These are phyloP conservation scores for Craspedostauros australis DNA, from an alignment of 108 stramenopile genomes.

Conservation along the genomic window DNA sequence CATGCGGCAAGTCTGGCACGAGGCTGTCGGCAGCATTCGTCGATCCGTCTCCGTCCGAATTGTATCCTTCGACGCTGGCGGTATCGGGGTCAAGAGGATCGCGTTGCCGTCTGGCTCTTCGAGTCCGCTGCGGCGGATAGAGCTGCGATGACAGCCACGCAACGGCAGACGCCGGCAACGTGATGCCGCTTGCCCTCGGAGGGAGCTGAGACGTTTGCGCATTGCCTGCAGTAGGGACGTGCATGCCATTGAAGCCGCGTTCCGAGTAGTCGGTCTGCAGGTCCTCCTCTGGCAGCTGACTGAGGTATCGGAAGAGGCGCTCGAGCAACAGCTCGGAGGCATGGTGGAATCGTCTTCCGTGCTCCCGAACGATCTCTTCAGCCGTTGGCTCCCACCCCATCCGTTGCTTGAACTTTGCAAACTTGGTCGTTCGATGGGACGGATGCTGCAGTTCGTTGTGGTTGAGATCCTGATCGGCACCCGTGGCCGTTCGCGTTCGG, in stretches of 20 bases:
- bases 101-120: constrained; percentile 2
- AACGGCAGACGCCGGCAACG: constrained; percentile 63
- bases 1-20: no score
- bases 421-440: no score
- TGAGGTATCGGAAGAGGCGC: constrained; percentile 18
- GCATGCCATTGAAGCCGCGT: background rate
- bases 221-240: background rate
- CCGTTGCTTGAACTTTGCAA: no score
- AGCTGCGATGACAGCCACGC: constrained; percentile 65
- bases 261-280: background rate
- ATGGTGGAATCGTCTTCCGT: constrained; percentile 7
- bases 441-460: no score
- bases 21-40: no score
- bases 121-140: background rate
- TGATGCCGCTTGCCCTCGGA: constrained; percentile 30
- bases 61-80: background rate
- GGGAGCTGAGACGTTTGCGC: background rate
- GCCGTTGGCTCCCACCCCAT: no score
- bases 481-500: no score
- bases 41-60: background rate
- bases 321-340: constrained; percentile 20
- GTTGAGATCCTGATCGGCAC: no score
- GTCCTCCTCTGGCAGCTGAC: constrained; percentile 18
- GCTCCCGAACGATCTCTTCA: no score
- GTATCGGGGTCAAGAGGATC: background rate